These are phyloP conservation scores for Xylaria nigripes DNA, from an alignment of 495 filamentous ascomycete genomes.

Conservation along the genomic window DNA sequence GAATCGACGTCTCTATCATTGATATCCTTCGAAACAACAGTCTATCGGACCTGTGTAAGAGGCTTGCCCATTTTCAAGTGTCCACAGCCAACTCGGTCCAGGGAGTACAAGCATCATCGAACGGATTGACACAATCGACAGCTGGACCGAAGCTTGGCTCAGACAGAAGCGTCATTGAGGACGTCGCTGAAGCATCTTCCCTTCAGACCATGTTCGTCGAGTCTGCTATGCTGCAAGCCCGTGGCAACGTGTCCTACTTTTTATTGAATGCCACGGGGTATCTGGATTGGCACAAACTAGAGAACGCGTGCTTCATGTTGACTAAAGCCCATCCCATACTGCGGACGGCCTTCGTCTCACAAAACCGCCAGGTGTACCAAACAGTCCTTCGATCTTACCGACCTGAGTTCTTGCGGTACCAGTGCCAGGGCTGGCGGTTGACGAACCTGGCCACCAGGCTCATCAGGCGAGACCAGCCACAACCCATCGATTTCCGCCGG, in stretches of 20 bases:
- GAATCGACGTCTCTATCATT: constrained; percentile 30
- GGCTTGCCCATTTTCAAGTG: constrained; percentile 14
- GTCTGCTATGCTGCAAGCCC: constrained; percentile 35
- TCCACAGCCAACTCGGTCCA: constrained; percentile 16
- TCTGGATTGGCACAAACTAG: constrained; percentile 35
- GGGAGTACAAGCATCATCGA: not conserved
- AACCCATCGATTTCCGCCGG: constrained; percentile 29
- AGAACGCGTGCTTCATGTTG: constrained; percentile 33
- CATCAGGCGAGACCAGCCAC: constrained; percentile 34
- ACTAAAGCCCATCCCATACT: constrained; percentile 36
- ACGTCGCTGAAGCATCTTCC: constrained; percentile 36
- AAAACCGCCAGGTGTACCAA: constrained; percentile 37
- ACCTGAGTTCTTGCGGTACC: constrained; percentile 33
- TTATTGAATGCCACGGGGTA: constrained; percentile 35
- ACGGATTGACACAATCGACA: constrained; percentile 12
- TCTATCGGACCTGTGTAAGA: constrained; percentile 34
- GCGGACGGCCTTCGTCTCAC: constrained; percentile 36
- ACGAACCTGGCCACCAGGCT: constrained; percentile 28
- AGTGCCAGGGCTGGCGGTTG: constrained; percentile 37
- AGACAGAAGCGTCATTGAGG: constrained; percentile 29
- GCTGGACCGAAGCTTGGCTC: constrained; percentile 32
- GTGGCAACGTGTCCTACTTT: constrained; percentile 38
- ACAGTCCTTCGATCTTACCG: constrained; percentile 33
- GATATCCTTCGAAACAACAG: constrained; percentile 30
- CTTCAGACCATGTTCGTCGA: constrained; percentile 39